Evolutionary conservation across 1,139 yeast species (phyloP).

Genomic region (Candida sojae): DNA sequence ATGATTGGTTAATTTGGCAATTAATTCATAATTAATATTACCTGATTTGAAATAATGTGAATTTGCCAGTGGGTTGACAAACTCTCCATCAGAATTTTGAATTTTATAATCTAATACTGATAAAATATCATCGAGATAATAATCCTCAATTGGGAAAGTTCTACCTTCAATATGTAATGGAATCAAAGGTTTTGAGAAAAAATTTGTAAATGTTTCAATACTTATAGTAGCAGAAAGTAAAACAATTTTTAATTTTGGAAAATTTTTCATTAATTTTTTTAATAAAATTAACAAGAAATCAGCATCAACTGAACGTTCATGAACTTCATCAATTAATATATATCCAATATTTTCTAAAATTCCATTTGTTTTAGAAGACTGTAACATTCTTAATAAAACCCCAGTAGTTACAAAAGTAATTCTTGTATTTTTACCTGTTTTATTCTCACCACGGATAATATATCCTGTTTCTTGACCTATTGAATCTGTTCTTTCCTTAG

Average conservation of each 20-base stretch:
- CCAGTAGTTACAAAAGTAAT: slow-evolving; percentile 91
- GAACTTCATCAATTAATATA: slow-evolving; percentile 91
- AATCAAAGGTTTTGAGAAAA: slow-evolving; percentile 51
- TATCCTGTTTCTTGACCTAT: slow-evolving; percentile 88
- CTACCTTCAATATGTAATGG: slow-evolving; percentile 87
- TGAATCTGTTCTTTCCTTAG: slow-evolving; percentile 70
- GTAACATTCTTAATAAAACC: slow-evolving; percentile 83
- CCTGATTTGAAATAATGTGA: slow-evolving; percentile 65
- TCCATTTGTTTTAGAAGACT: slow-evolving; percentile 34
- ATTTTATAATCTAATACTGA: slow-evolving; percentile 55
- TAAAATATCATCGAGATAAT: slow-evolving; percentile 67
- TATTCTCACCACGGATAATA: slow-evolving; percentile 86
- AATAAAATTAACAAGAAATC: slow-evolving; percentile 81
- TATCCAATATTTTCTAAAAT: slow-evolving; percentile 60
- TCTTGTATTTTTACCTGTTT: slow-evolving; percentile 60
- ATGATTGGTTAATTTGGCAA: slow-evolving; percentile 54
- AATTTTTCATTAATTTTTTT: slow-evolving; percentile 52
- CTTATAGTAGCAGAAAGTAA: slow-evolving; percentile 96
- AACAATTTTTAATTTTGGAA: slow-evolving; percentile 63
- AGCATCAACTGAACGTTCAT: slow-evolving; percentile 89
- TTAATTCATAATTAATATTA: slow-evolving; percentile 70
- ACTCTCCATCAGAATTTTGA: slow-evolving; percentile 41
- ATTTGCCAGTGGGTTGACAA: slow-evolving; percentile 58
- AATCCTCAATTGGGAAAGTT: slow-evolving; percentile 85
- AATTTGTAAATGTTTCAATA: slow-evolving; percentile 62